Evolutionary conservation across 1,284 basidiomycete genomes (phyloP).

Genomic region (Ganoderma boninense): DNA sequence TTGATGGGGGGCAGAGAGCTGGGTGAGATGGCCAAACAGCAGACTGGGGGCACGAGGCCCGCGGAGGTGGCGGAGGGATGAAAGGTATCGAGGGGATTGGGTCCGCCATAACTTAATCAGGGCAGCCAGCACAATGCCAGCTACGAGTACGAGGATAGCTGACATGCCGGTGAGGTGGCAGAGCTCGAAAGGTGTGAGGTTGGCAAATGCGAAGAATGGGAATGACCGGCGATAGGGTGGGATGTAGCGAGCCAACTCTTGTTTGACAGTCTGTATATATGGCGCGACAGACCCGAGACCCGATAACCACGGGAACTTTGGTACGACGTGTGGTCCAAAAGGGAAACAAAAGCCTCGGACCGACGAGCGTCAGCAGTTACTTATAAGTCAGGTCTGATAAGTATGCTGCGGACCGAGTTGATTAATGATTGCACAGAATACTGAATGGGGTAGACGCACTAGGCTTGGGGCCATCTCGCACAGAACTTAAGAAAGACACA

Average conservation of each 20-base stretch:
- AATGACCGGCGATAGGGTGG: not conserved
- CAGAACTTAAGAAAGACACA: no score
- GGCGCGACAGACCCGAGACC: not conserved
- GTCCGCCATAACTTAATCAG: conserved; percentile 4
- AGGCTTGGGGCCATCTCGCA: not conserved
- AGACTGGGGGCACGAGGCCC: conserved; percentile 59
- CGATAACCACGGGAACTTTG: not conserved
- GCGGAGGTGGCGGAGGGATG: conserved; percentile 55
- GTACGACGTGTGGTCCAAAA: not conserved
- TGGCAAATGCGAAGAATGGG: not conserved
- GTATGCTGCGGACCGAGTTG: not conserved
- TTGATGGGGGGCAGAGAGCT: conserved; percentile 50
- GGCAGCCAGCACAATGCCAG: not conserved
- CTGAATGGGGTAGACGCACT: not conserved
- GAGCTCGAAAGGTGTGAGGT: not conserved
- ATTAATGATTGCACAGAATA: not conserved
- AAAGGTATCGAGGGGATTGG: conserved; percentile 40
- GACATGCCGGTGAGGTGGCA: not conserved
- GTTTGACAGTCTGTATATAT: not conserved
- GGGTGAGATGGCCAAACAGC: conserved; percentile 60
- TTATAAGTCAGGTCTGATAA: not conserved
- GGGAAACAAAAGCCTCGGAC: not conserved
- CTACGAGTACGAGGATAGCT: not conserved
- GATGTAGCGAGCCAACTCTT: not conserved
- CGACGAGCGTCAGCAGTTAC: not conserved